Evolutionary conservation across 495 filamentous ascomycete genomes (phyloP).

Genomic region (Polyplosphaeria fusca): DNA sequence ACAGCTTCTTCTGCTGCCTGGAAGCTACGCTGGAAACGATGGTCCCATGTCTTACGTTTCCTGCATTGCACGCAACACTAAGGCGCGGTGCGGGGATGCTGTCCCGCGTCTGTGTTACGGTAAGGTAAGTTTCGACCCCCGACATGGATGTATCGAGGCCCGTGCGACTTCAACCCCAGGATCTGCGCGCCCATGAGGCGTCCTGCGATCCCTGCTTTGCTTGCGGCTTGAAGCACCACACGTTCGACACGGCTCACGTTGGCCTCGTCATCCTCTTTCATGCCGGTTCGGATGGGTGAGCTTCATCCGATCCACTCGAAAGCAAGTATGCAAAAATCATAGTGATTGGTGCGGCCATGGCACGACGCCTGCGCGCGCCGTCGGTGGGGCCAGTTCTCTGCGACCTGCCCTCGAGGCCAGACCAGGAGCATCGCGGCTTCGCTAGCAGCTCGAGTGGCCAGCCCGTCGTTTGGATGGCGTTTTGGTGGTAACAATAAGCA

Average conservation of each 20-base stretch:
- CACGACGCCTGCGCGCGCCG: too few relatives aligned
- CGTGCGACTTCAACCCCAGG: slow-evolving; percentile 17
- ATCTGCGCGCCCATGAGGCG: slow-evolving; percentile 14
- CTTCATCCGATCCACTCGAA: not conserved
- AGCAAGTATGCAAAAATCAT: not conserved
- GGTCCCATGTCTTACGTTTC: slow-evolving; percentile 6
- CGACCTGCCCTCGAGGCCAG: slow-evolving; percentile 5
- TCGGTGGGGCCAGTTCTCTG: slow-evolving; percentile 9
- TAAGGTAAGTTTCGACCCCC: too few relatives aligned
- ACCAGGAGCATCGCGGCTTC: slow-evolving; percentile 16
- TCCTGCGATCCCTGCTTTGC: slow-evolving; percentile 13
- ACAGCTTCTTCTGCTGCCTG: not conserved
- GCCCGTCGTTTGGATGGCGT: slow-evolving; percentile 26
- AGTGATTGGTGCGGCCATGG: not conserved
- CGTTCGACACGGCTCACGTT: slow-evolving; percentile 16
- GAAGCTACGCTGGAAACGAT: not conserved
- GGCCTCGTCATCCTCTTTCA: slow-evolving; percentile 15
- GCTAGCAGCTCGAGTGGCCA: slow-evolving; percentile 1
- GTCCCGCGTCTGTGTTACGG: not conserved
- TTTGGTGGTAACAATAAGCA: slow-evolving; percentile 12
- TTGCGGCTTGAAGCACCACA: slow-evolving; percentile 24
- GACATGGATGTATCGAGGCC: not conserved
- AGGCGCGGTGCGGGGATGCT: not conserved
- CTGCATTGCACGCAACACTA: slow-evolving; percentile 5
- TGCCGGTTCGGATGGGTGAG: not conserved